These are phyloP conservation scores for Nyssa sinensis DNA, from an alignment of 148 eudicot genomes.

Conservation along the genomic window DNA sequence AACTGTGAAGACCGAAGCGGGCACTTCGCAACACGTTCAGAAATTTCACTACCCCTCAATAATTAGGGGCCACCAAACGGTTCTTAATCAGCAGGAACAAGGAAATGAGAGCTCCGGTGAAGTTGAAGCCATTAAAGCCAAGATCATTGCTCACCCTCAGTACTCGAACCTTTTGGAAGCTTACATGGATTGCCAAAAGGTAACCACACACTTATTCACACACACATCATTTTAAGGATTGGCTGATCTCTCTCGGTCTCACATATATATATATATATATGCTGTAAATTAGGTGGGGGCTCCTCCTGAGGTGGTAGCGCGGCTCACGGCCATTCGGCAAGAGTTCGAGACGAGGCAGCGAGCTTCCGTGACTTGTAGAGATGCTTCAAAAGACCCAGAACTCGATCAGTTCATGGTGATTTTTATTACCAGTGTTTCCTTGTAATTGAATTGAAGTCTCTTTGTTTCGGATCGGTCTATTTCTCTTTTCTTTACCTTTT, in stretches of 20 bases:
- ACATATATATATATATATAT: background rate
- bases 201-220: background rate
- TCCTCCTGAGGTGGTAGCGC: constrained; percentile 80
- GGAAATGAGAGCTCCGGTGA: constrained; percentile 24
- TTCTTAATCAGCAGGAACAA: constrained; percentile 11
- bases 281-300: constrained; percentile 69
- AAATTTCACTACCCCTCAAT: constrained; percentile 27
- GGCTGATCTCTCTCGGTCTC: too few relatives aligned
- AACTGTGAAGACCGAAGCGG: constrained; percentile 44
- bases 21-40: constrained; percentile 19
- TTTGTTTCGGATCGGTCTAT: background rate
- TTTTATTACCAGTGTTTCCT: too few relatives aligned
- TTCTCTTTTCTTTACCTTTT: background rate
- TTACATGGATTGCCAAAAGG: constrained; percentile 95
- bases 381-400: constrained; percentile 76
- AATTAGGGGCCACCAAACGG: constrained; percentile 21
- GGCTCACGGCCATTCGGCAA: constrained; percentile 61
- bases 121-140: constrained; percentile 74
- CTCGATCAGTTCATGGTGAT: constrained; percentile 93
- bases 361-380: constrained; percentile 42
- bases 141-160: constrained; percentile 89
- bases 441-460: constrained; percentile 3
- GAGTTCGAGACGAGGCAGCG: constrained; percentile 77
- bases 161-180: constrained; percentile 88
- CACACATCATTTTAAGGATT: too few relatives aligned